phyloP scores from a whole-genome alignment of 495 filamentous ascomycete species.

The Aspergillus asperescens region DNA sequence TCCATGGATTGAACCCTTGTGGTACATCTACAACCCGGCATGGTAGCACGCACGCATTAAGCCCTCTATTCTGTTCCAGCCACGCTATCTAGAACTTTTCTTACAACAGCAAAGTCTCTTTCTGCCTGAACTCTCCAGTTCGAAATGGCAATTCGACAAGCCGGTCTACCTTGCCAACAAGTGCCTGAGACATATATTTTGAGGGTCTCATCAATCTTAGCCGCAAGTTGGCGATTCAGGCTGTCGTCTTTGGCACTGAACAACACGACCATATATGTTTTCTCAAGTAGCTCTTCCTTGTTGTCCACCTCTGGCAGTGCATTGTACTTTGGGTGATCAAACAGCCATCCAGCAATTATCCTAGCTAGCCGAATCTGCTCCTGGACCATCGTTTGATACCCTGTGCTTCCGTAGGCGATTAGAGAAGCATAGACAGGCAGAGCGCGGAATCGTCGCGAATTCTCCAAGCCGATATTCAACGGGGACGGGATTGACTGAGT shows the following conservation, averaged over 20 bases:
- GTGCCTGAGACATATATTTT: slow-evolving; percentile 83
- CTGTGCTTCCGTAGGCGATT: slow-evolving; percentile 64
- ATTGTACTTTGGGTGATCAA: slow-evolving; percentile 55
- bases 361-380: slow-evolving; percentile 68
- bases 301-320: slow-evolving; percentile 49
- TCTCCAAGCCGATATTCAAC: slow-evolving; percentile 84
- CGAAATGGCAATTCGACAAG: slow-evolving; percentile 73
- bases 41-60: neutral
- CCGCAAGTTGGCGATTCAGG: slow-evolving; percentile 60
- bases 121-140: slow-evolving; percentile 62
- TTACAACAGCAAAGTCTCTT: slow-evolving; percentile 35
- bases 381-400: slow-evolving; percentile 65
- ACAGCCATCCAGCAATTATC: slow-evolving; percentile 57
- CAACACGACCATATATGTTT: slow-evolving; percentile 71
- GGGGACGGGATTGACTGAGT: slow-evolving; percentile 62
- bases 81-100: slow-evolving; percentile 31
- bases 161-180: slow-evolving; percentile 64
- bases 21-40: neutral
- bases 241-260: slow-evolving; percentile 67
- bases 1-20: neutral
- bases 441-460: slow-evolving; percentile 85
- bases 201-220: slow-evolving; percentile 65
- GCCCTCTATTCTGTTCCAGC: slow-evolving; percentile 1
- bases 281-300: slow-evolving; percentile 36
- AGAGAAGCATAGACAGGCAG: slow-evolving; percentile 82